Evolutionary conservation across 331 rosid genomes (phyloP).

Genomic region (Quercus lobata): DNA sequence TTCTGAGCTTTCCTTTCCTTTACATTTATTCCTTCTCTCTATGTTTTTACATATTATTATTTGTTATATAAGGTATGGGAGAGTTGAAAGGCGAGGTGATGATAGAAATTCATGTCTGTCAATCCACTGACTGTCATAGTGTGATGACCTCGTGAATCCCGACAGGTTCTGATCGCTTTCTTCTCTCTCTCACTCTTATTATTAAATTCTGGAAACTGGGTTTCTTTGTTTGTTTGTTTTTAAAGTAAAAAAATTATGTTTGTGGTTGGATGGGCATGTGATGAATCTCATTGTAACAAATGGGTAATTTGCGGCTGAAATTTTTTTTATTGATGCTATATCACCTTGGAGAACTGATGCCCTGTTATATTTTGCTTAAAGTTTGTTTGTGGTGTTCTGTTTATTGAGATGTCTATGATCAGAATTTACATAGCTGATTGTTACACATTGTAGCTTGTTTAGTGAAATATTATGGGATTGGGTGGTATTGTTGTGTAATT

Average conservation of each 20-base stretch:
- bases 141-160: slow-evolving; percentile 80
- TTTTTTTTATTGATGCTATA: no score
- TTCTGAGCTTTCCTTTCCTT: slow-evolving; percentile 59
- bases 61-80: no score
- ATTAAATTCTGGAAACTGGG: neutral
- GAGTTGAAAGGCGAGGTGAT: slow-evolving; percentile 49
- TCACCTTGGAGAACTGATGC: no score
- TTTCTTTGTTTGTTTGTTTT: neutral
- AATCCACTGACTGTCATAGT: slow-evolving; percentile 66
- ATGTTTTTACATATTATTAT: neutral
- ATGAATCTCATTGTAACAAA: neutral
- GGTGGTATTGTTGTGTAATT: no score
- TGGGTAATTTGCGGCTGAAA: neutral
- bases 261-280: neutral
- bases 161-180: slow-evolving; percentile 93
- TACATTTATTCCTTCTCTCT: rapidly evolving
- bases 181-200: neutral
- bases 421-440: no score
- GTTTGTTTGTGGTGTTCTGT: no score
- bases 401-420: no score
- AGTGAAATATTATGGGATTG: no score
- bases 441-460: no score
- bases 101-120: slow-evolving; percentile 72
- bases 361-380: no score
- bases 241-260: neutral